phyloP scores from a whole-genome alignment of 192 early-diverging fungal genomes.

The Entomortierella lignicola region DNA sequence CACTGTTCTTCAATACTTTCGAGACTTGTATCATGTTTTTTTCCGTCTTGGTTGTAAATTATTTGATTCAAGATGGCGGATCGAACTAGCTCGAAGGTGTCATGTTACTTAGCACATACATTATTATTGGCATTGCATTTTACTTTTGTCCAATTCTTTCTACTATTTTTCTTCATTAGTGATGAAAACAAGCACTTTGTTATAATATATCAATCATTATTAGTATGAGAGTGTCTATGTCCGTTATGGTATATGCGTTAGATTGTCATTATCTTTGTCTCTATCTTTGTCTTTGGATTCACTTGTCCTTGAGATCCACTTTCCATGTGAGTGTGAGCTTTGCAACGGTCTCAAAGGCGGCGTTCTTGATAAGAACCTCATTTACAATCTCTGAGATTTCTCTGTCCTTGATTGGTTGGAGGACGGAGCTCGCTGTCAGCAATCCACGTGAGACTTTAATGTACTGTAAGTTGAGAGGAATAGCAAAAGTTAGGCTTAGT shows the following conservation, averaged over 20 bases:
- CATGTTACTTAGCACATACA: constrained; percentile 83
- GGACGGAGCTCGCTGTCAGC: constrained; percentile 43
- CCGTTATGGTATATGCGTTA: constrained; percentile 6
- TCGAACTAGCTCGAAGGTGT: constrained; percentile 95
- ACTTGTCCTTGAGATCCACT: constrained; percentile 54
- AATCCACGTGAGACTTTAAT: constrained; percentile 48
- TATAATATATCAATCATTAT: too few relatives aligned
- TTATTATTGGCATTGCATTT: constrained; percentile 87
- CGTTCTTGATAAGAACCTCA: constrained; percentile 63
- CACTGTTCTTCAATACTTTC: constrained; percentile 84
- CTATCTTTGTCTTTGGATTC: background rate
- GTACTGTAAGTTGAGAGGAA: too few relatives aligned
- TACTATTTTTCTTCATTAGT: background rate
- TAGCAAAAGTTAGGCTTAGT: too few relatives aligned
- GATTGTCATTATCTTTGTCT: background rate
- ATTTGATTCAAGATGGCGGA: constrained; percentile 85
- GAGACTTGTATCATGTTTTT: constrained; percentile 87
- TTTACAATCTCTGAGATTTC: constrained; percentile 46
- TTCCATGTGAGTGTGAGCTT: constrained; percentile 58
- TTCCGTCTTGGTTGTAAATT: constrained; percentile 82
- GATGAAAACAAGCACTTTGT: too few relatives aligned
- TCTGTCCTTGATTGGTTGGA: constrained; percentile 41
- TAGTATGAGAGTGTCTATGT: background rate
- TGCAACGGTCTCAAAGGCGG: constrained; percentile 61
- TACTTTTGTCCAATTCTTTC: constrained; percentile 71